Base-by-base conservation (phyloP, 2,329 filamentous ascomycete species). In the Stemphylium beticola region DNA sequence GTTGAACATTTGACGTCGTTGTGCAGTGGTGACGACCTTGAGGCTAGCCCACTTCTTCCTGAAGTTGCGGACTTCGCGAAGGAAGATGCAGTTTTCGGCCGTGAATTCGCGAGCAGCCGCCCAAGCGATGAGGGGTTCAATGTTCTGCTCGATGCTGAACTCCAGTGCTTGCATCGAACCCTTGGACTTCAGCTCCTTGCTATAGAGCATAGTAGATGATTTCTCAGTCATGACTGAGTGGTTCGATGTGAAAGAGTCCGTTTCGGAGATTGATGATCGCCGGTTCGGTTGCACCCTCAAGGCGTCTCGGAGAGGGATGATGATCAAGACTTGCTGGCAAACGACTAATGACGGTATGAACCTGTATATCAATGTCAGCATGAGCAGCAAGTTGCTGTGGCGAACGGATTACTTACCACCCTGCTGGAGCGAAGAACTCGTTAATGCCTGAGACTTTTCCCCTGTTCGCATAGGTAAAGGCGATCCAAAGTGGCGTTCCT, bases 21-120 rank as follows among this genome's bases (percentile, higher is more conserved):
- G 72, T 0, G 63, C 55, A 1, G 71, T 71, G 1, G 68, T 73
- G 1, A 74, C 64, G 24, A 54, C 59, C 18, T 56, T 59, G 1
- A 73, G 54, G 3, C 46, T 38, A 0, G 57, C 62, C 73, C 73
- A 75, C 45, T 74, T 74, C 53, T 67, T 71, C 43, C 66, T 69
- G 60, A 72, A 75, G 57, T 73, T 74, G 17, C 71, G 69, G 2
- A 74, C 73, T 64, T 74, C 71, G n/a, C 73, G 71, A 10, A 75
- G 64, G 56, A 75, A 75, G 43, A 75, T 73, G 49, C 69, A 66
- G 49, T 75, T 75, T 31, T 75, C 73, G 34, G 72, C 73, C 2
- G 73, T 74, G 55, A 75, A 75, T 33, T 75, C 73, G 24, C 64
- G 65, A 1, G 67, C 66, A 10, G 73, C 73, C 2, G 73, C 68